Evolutionary conservation across 495 filamentous ascomycete genomes (phyloP).

Genomic region (Penicillium daleae): DNA sequence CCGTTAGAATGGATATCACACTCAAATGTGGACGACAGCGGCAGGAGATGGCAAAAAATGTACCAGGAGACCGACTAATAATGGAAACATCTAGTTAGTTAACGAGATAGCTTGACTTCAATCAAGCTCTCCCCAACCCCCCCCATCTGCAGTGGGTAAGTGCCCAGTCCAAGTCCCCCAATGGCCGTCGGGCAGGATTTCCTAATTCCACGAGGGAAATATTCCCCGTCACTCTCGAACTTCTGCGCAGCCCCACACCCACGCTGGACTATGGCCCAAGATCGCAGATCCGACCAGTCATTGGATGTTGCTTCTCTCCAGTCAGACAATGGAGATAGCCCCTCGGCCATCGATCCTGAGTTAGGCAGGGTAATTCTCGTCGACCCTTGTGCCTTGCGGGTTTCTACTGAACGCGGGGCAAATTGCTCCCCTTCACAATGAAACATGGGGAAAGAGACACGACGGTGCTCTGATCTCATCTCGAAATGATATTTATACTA

Average conservation of each 20-base stretch:
- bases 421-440: conserved; percentile 3
- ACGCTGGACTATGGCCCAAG: not conserved
- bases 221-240: conserved; percentile 20
- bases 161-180: not conserved
- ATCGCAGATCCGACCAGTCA: conserved; percentile 6
- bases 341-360: conserved; percentile 1
- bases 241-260: conserved; percentile 6
- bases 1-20: no score
- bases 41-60: no score
- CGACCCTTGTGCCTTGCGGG: not conserved
- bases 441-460: not conserved
- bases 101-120: no score
- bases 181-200: conserved; percentile 9
- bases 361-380: conserved; percentile 1
- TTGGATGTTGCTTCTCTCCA: conserved; percentile 15
- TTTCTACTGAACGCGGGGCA: conserved; percentile 2
- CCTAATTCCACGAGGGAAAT: conserved; percentile 18
- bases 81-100: no score
- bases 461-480: not conserved
- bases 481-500: conserved; percentile 21
- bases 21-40: no score
- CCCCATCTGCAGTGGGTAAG: not conserved
- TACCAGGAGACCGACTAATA: no score
- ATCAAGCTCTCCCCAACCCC: not conserved
- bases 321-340: not conserved